These are phyloP conservation scores for Ilyonectria sp. DNA, from an alignment of 2,329 filamentous ascomycete species.

Conservation along the genomic window DNA sequence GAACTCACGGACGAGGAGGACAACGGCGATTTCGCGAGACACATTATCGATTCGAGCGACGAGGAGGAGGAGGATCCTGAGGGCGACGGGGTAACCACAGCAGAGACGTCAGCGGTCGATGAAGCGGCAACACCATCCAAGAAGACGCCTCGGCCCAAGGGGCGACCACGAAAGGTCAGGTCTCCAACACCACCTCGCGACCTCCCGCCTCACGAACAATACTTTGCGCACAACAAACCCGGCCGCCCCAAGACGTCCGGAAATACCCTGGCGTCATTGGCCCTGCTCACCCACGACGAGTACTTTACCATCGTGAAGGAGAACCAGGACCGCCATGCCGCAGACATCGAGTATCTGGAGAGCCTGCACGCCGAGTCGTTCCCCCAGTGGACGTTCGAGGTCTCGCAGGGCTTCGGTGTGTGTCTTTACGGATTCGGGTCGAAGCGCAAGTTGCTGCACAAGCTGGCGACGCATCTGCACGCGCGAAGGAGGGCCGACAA, in stretches of 20 bases:
- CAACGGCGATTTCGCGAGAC: conserved; percentile 76
- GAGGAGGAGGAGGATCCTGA: conserved; percentile 61
- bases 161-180: conserved; percentile 56
- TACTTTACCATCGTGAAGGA: conserved; percentile 80
- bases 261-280: conserved; percentile 82
- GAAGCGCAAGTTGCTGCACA: conserved; percentile 81
- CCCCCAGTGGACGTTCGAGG: conserved; percentile 92
- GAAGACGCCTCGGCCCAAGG: conserved; percentile 54
- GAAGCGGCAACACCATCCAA: conserved; percentile 63
- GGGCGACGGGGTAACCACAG: conserved; percentile 38
- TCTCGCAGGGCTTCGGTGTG: conserved; percentile 87
- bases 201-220: conserved; percentile 89
- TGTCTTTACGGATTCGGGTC: conserved; percentile 95
- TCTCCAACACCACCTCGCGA: conserved; percentile 86
- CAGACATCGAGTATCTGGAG: conserved; percentile 80
- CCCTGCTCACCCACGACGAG: conserved; percentile 90
- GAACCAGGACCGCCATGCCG: conserved; percentile 77
- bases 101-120: conserved; percentile 41
- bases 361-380: conserved; percentile 86
- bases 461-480: conserved; percentile 81
- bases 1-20: conserved; percentile 81
- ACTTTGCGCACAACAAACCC: conserved; percentile 92
- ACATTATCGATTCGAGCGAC: conserved; percentile 75
- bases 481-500: conserved; percentile 50
- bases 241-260: conserved; percentile 88